Conservation (phyloP, 2,329 filamentous ascomycete species). For the Colletotrichum sp. region DNA sequence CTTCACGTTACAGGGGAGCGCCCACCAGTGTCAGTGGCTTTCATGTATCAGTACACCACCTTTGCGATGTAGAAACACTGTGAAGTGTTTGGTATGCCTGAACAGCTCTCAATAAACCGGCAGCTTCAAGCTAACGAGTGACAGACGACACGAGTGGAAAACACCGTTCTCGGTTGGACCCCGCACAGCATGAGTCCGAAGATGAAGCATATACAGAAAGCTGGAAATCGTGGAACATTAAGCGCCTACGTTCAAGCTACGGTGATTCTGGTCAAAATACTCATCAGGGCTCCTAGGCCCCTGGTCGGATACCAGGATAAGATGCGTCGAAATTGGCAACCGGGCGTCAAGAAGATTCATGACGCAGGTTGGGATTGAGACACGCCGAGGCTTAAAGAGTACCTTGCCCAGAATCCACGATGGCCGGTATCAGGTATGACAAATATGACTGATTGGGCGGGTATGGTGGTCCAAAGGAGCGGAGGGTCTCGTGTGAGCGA, state of each 20-base stretch:
- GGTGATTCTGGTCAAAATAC: too few relatives aligned
- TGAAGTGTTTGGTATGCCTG: not conserved
- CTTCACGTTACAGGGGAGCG: not conserved
- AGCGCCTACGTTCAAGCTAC: not conserved
- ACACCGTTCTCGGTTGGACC: not conserved
- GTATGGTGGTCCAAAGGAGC: too few relatives aligned
- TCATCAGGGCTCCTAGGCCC: too few relatives aligned
- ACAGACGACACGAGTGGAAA: not conserved
- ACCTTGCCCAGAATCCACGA: too few relatives aligned
- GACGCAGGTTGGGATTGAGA: too few relatives aligned
- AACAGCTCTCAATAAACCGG: not conserved
- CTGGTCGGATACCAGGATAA: too few relatives aligned
- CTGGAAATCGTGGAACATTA: accelerated
- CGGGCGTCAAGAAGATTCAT: too few relatives aligned
- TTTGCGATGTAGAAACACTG: not conserved
- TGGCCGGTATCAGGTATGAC: too few relatives aligned
- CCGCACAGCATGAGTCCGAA: not conserved
- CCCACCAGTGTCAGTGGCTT: not conserved
- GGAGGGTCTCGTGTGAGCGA: too few relatives aligned
- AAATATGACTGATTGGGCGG: too few relatives aligned
- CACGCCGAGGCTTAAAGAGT: too few relatives aligned
- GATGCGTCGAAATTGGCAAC: too few relatives aligned
- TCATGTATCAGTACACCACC: accelerated
- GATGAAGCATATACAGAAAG: not conserved
- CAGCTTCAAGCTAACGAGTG: not conserved